These are phyloP conservation scores for Huntiella omanensis DNA, from an alignment of 2,329 filamentous ascomycete genomes.

Conservation along the genomic window DNA sequence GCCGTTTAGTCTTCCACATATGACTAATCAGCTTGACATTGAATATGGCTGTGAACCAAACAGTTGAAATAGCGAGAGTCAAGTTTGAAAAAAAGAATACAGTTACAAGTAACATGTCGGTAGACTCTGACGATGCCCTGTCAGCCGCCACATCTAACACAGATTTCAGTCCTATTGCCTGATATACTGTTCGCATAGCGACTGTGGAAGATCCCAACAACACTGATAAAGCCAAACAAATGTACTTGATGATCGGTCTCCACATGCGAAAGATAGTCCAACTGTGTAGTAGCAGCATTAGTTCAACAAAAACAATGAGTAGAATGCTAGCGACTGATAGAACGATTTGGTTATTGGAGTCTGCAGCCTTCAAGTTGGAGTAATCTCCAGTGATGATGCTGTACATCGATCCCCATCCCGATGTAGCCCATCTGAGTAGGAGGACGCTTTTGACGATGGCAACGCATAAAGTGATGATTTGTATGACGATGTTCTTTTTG, in stretches of 20 bases:
- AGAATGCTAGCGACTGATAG: constrained; percentile 16
- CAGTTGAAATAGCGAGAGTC: constrained; percentile 20
- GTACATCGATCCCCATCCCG: constrained; percentile 43
- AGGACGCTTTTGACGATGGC: constrained; percentile 42
- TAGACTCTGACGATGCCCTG: no score
- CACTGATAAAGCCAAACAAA: constrained; percentile 13
- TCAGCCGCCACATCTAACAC: background rate
- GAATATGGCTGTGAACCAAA: constrained; percentile 38
- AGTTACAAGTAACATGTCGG: background rate
- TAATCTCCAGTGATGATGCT: constrained; percentile 36
- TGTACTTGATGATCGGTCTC: constrained; percentile 20
- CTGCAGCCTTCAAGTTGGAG: constrained; percentile 16
- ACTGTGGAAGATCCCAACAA: constrained; percentile 15
- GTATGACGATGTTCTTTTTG: constrained; percentile 46
- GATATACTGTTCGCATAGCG: constrained; percentile 13
- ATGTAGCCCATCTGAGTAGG: constrained; percentile 39
- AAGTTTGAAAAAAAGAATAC: background rate
- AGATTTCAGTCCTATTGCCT: background rate
- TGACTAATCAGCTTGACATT: constrained; percentile 31
- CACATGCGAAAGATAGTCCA: constrained; percentile 34
- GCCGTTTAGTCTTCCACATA: constrained; percentile 26
- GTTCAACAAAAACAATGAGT: constrained; percentile 26
- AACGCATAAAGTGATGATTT: constrained; percentile 38
- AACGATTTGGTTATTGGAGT: constrained; percentile 11
- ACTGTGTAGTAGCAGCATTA: constrained; percentile 31